Base-by-base conservation (phyloP, 805 yeast genomes). In the Saccharomycopsis javanensis region DNA sequence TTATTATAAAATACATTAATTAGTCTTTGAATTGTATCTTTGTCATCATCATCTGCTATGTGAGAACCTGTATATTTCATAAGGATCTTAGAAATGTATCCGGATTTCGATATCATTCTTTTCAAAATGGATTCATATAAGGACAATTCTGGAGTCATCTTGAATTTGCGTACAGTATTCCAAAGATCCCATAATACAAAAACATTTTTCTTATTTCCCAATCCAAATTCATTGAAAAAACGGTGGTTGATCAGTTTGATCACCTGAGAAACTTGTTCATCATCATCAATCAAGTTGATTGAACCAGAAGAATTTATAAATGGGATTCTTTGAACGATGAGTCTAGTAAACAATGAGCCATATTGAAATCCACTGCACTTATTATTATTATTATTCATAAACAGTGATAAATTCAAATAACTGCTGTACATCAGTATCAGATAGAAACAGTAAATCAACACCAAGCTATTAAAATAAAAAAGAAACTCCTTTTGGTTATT, bases 1-100 rank as follows among this genome's bases (percentile, higher is more conserved):
- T 58, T 51, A 6, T 16, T 33, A 46, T 55, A 57, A 4, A 61
- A 57, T 4, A 61, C 25, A 51, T 69, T 69, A 7, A 62, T 54
- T 20, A 68, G 53, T 62, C 71, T 67, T 42, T 57, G 65, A 56
- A 65, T 62, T 23, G 1, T 16, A 28, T 58, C 59, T n/a, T n/a
- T n/a, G 5, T 50, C 16, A 25, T 42, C 48, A 23, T 25, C 16
- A 42, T 20, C 16, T 4, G 23, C n/a, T 8, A 23, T 23, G 8
- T 27, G 28, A 23, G 48, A 11, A 20, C 48, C 48, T 3, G 4
- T 42, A 20, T 20, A 42, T 42, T 42, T 23, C 28, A 42, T 20
- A 7, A 42, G 15, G 5, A 42, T 3, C 23, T 25, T 42, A 2
- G 25, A 42, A n/a, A 42, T 11, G 15, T 20, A n/a, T 20, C 27